phyloP scores from a whole-genome alignment of 352 stramenopile species.

The Pythium aphanidermatum region DNA sequence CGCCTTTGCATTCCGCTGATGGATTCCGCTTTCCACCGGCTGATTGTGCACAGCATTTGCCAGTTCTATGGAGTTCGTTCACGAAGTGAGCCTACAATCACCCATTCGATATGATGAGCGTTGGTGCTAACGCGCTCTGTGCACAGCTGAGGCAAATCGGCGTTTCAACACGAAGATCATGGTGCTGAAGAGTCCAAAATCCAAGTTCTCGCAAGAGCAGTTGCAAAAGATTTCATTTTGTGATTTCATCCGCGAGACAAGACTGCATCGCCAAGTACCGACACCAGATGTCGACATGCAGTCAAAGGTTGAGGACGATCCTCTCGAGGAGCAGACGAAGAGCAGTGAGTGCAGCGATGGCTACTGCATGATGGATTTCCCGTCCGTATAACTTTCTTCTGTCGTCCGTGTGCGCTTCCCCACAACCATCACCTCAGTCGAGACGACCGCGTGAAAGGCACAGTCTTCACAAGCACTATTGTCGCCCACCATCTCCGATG shows the following conservation, averaged over 20 bases:
- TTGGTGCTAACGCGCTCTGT: too few species aligned
- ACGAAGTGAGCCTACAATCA: slow-evolving; percentile 48
- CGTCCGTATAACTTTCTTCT: slow-evolving; percentile 36
- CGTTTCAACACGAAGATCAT: slow-evolving; percentile 79
- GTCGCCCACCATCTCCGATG: too few species aligned
- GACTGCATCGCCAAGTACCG: slow-evolving; percentile 23
- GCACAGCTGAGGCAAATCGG: slow-evolving; percentile 58
- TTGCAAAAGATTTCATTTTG: slow-evolving; percentile 57
- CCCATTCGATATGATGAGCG: background rate
- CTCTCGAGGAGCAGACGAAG: slow-evolving; percentile 53
- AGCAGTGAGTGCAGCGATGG: slow-evolving; percentile 81
- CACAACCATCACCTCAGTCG: too few species aligned
- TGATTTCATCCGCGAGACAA: slow-evolving; percentile 74
- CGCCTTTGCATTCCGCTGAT: slow-evolving; percentile 66
- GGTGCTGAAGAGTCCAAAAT: slow-evolving; percentile 60
- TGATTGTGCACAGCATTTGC: slow-evolving; percentile 85
- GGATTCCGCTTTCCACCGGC: slow-evolving; percentile 81
- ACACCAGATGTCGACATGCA: background rate
- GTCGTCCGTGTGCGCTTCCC: slow-evolving; percentile 11
- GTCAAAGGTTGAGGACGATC: slow-evolving; percentile 20
- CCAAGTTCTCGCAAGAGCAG: slow-evolving; percentile 39
- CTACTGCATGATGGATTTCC: slow-evolving; percentile 66
- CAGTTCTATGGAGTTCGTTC: slow-evolving; percentile 85
- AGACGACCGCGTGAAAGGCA: too few species aligned
- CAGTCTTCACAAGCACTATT: too few species aligned